A percentile compares a stretch with the other conserved stretches of the same genome.
phyloP scores from a whole-genome alignment of 768 basidiomycete species.

The Scleroderma bovista region DNA sequence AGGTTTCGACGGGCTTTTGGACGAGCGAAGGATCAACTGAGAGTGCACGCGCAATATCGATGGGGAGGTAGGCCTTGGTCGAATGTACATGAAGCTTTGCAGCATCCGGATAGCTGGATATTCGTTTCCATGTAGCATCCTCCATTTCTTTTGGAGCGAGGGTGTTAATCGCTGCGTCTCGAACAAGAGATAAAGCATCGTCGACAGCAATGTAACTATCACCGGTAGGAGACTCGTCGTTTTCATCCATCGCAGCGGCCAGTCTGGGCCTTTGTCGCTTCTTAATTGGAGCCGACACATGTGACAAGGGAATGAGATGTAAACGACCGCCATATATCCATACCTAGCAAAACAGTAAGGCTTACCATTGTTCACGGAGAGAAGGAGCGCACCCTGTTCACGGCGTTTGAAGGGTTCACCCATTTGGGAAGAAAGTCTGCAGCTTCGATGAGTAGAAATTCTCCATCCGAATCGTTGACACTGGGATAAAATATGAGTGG shows the following conservation, averaged over 20 bases:
- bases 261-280: conserved; percentile 36
- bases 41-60: conserved; percentile 73
- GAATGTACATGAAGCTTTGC: conserved; percentile 64
- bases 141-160: conserved; percentile 59
- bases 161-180: conserved; percentile 50
- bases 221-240: conserved; percentile 20
- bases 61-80: conserved; percentile 75
- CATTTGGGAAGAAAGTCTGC: conserved; percentile 85
- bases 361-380: conserved; percentile 26
- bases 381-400: conserved; percentile 76
- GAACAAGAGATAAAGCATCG: conserved; percentile 62
- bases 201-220: conserved; percentile 49
- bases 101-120: conserved; percentile 70
- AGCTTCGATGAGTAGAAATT: conserved; percentile 94
- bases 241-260: conserved; percentile 42
- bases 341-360: conserved; percentile 49
- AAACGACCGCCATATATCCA: conserved; percentile 84
- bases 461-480: conserved; percentile 87
- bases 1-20: conserved; percentile 85
- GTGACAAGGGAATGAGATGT: conserved; percentile 80
- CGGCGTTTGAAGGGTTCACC: conserved; percentile 87
- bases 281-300: conserved; percentile 63
- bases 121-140: conserved; percentile 61
- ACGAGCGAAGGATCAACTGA: conserved; percentile 58
- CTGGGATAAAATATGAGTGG: conserved; percentile 7